phyloP scores from a whole-genome alignment of 371 early-diverging fungal species.

The Circinella umbellata region DNA sequence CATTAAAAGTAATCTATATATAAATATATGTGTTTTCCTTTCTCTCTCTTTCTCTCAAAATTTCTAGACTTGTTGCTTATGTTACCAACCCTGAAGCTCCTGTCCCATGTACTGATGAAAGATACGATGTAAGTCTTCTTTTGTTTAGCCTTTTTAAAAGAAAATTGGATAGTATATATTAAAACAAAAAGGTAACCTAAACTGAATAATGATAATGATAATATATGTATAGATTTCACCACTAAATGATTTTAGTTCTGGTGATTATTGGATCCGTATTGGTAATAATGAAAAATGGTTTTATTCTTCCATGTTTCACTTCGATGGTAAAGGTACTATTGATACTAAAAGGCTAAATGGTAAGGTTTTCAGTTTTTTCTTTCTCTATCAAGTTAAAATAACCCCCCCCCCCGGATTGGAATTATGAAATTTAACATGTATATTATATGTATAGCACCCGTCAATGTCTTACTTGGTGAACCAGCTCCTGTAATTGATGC shows the following conservation, averaged over 20 bases:
- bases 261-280: slow-evolving; percentile 26
- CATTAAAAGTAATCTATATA: neutral
- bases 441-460: neutral
- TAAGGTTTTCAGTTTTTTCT: neutral
- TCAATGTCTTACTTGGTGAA: slow-evolving; percentile 4
- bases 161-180: no score
- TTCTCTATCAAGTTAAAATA: neutral
- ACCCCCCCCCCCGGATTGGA: no score
- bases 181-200: neutral
- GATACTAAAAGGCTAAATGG: neutral
- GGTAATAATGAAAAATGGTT: slow-evolving; percentile 22
- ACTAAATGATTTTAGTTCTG: slow-evolving; percentile 12
- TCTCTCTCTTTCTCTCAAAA: no score
- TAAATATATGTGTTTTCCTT: neutral
- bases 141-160: neutral
- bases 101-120: slow-evolving; percentile 1
- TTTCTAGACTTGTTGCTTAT: slow-evolving; percentile 2
- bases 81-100: slow-evolving; percentile 7
- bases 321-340: slow-evolving; percentile 24
- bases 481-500: neutral
- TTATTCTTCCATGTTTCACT: slow-evolving; percentile 30
- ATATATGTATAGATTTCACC: neutral
- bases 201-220: no score
- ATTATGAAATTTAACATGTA: neutral
- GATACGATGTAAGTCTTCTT: slow-evolving; percentile 3